These are phyloP conservation scores for Colletotrichum euphorbiae DNA, from an alignment of 2,329 filamentous ascomycete genomes.

Conservation along the genomic window DNA sequence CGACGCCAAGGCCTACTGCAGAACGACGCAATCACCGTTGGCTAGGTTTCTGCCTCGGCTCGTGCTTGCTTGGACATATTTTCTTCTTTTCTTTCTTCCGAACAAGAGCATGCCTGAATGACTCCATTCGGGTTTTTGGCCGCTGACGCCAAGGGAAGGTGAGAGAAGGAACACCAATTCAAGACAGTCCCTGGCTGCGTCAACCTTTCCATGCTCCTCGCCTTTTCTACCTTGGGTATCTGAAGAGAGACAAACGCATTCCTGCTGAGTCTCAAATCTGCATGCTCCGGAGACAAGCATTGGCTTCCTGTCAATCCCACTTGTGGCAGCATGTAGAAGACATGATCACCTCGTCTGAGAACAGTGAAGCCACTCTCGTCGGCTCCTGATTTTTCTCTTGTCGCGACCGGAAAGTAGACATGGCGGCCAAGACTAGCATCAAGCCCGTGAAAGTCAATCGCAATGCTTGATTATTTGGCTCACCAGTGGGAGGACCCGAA, in stretches of 20 bases:
- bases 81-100: not conserved
- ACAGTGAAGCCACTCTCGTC: constrained; percentile 8
- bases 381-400: not conserved
- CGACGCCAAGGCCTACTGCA: constrained; percentile 1
- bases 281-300: not conserved
- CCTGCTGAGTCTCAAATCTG: not conserved
- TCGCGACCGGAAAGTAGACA: not conserved
- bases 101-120: not conserved
- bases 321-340: not conserved
- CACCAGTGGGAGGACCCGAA: constrained; percentile 18
- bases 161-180: not conserved
- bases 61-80: not conserved
- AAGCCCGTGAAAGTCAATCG: constrained; percentile 28
- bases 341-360: constrained; percentile 5
- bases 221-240: constrained; percentile 13
- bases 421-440: not conserved
- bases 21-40: not conserved
- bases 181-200: not conserved
- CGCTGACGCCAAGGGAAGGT: not conserved
- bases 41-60: constrained; percentile 29
- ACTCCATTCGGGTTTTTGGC: constrained; percentile 12
- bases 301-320: constrained; percentile 6
- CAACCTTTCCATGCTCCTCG: not conserved
- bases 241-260: constrained; percentile 12
- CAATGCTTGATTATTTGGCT: constrained; percentile 15